phyloP scores from a whole-genome alignment of 2,329 filamentous ascomycete genomes.

The Leptographium galeiforme region DNA sequence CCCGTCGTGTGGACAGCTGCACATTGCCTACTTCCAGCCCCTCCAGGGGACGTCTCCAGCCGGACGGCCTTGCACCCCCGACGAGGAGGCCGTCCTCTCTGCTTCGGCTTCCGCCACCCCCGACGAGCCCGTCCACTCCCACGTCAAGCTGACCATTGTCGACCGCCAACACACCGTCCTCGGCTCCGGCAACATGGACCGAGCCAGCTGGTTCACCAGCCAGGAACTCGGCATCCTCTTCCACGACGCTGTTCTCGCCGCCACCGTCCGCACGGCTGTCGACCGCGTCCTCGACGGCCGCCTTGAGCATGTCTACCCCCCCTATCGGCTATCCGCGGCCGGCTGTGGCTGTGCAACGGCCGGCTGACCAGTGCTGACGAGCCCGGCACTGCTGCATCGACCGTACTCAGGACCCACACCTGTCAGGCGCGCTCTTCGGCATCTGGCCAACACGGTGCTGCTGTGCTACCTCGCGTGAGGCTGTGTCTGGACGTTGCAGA shows the following conservation, averaged over 20 bases:
- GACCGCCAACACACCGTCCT: slow-evolving; percentile 55
- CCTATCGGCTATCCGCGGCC: no score
- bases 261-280: slow-evolving; percentile 17
- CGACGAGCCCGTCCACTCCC: slow-evolving; percentile 55
- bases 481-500: no score
- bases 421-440: no score
- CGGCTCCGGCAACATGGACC: slow-evolving; percentile 73
- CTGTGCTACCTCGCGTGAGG: no score
- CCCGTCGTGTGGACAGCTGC: slow-evolving; percentile 31
- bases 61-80: not conserved
- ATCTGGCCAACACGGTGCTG: no score
- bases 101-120: slow-evolving; percentile 13
- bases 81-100: slow-evolving; percentile 6
- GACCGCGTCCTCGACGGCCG: slow-evolving; percentile 20
- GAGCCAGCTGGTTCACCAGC: slow-evolving; percentile 76
- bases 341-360: no score
- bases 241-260: slow-evolving; percentile 22
- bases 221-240: slow-evolving; percentile 64
- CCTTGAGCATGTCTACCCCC: slow-evolving; percentile 15
- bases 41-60: not conserved
- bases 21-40: slow-evolving; percentile 44
- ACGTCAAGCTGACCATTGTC: slow-evolving; percentile 65
- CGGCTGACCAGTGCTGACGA: no score
- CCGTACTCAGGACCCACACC: no score
- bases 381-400: no score